phyloP scores from a whole-genome alignment of 2,329 filamentous ascomycete genomes.

The Fusarium avenaceum region DNA sequence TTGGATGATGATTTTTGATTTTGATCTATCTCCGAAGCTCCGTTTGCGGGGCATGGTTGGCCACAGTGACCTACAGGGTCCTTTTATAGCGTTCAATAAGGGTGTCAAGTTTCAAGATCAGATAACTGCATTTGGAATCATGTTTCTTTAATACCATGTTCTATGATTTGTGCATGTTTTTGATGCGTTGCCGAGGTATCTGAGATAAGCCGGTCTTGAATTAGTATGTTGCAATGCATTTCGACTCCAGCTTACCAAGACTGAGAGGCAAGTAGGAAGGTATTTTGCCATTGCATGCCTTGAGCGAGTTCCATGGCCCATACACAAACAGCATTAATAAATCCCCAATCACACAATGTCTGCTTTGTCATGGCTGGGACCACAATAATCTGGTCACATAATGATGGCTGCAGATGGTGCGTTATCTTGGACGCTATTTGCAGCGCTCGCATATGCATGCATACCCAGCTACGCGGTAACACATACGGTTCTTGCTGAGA shows the following conservation, averaged over 20 bases:
- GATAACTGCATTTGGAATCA: constrained; percentile 32
- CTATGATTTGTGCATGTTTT: neutral
- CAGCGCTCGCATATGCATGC: constrained; percentile 28
- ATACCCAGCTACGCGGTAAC: constrained; percentile 11
- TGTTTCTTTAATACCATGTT: constrained; percentile 7
- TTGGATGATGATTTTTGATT: constrained; percentile 33
- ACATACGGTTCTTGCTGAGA: constrained; percentile 10
- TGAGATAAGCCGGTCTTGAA: constrained; percentile 1
- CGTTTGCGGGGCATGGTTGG: constrained; percentile 28
- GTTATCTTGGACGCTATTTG: constrained; percentile 5
- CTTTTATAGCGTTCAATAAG: neutral
- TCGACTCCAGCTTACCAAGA: constrained; percentile 13
- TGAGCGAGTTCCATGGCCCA: neutral
- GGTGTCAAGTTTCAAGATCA: constrained; percentile 10
- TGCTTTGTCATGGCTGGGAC: neutral
- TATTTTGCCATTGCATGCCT: neutral
- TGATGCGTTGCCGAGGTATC: neutral
- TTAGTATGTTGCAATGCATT: neutral
- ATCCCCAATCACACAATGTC: neutral
- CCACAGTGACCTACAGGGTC: constrained; percentile 12
- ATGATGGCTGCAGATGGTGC: constrained; percentile 22
- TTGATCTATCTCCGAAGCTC: constrained; percentile 28
- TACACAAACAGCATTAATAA: neutral
- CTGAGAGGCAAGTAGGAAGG: neutral
- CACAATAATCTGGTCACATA: constrained; percentile 12